Conservation (phyloP, 257 asterid species). For the Nicotiana paniculata region DNA sequence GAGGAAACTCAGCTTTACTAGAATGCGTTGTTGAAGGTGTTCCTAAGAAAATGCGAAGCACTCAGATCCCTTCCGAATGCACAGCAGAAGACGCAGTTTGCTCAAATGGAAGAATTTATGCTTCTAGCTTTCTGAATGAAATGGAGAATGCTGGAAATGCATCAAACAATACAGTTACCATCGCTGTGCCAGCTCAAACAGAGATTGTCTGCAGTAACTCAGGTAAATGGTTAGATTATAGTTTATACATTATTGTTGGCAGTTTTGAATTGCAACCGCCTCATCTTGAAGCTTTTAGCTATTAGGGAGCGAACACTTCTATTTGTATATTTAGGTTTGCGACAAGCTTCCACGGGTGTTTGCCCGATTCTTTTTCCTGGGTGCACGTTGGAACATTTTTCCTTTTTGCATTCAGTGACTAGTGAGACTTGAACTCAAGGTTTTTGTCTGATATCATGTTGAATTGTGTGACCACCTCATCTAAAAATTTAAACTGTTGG, state of each 20-base stretch:
- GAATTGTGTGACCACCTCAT: too few species aligned
- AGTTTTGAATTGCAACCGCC: neutral
- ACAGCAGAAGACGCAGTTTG: constrained; percentile 22
- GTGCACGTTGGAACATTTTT: too few species aligned
- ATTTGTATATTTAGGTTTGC: neutral
- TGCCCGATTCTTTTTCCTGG: neutral
- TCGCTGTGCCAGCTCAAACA: constrained; percentile 48
- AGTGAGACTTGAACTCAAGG: too few species aligned
- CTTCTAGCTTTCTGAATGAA: constrained; percentile 4
- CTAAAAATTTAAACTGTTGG: too few species aligned
- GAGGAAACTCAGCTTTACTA: constrained; percentile 42
- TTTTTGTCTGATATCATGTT: too few species aligned
- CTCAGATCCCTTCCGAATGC: constrained; percentile 31
- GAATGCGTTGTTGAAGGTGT: constrained; percentile 45
- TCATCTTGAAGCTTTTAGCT: neutral
- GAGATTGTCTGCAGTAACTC: constrained; percentile 28
- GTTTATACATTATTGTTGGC: neutral
- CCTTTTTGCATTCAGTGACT: too few species aligned
- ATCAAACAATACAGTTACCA: constrained; percentile 33
- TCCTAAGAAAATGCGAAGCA: constrained; percentile 61
- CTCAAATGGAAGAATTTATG: constrained; percentile 1
- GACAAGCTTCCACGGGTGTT: neutral
- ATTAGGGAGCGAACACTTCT: neutral
- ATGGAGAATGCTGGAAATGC: constrained; percentile 19
- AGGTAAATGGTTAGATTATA: constrained; percentile 31